A percentile compares a stretch with the other conserved stretches of the same genome.
Conservation (phyloP, 2,329 filamentous ascomycete species). For the Rutstroemia sp. region DNA sequence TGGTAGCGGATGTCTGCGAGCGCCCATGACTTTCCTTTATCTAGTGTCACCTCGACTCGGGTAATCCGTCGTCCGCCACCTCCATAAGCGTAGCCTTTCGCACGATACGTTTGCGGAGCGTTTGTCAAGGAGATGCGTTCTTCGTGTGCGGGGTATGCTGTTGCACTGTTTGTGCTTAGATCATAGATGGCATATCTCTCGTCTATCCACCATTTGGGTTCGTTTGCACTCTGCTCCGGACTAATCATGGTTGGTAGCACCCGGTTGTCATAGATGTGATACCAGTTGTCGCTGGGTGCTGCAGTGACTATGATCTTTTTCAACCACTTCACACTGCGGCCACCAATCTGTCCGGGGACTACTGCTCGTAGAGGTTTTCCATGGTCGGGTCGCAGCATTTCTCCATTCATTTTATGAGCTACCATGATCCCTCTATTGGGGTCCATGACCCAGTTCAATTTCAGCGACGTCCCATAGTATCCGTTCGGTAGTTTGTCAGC, state of each 20-base stretch:
- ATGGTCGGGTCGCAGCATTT: conserved; percentile 72
- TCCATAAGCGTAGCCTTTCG: conserved; percentile 79
- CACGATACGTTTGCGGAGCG: conserved; percentile 48
- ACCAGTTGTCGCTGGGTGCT: conserved; percentile 83
- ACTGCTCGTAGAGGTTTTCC: conserved; percentile 76
- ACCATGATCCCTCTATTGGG: conserved; percentile 77
- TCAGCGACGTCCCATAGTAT: conserved; percentile 80
- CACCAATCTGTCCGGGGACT: conserved; percentile 86
- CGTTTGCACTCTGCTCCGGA: conserved; percentile 68
- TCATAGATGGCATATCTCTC: conserved; percentile 92
- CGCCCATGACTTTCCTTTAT: conserved; percentile 74
- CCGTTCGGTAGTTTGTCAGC: conserved; percentile 85
- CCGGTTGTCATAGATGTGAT: conserved; percentile 89
- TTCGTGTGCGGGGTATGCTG: conserved; percentile 71
- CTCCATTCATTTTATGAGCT: conserved; percentile 86
- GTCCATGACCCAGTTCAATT: conserved; percentile 83
- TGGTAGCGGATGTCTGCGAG: conserved; percentile 73
- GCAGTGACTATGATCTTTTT: conserved; percentile 73
- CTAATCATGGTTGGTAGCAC: conserved; percentile 82
- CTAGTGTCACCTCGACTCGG: conserved; percentile 73
- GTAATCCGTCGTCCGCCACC: conserved; percentile 81
- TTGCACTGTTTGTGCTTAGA: conserved; percentile 78
- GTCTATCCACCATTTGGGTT: conserved; percentile 76
- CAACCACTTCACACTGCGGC: conserved; percentile 89
- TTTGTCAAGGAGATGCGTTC: conserved; percentile 51